Evolutionary conservation across 228 moss, liverwort and hornwort genomes (phyloP).

Genomic region (Sphagnum magellanicum): DNA sequence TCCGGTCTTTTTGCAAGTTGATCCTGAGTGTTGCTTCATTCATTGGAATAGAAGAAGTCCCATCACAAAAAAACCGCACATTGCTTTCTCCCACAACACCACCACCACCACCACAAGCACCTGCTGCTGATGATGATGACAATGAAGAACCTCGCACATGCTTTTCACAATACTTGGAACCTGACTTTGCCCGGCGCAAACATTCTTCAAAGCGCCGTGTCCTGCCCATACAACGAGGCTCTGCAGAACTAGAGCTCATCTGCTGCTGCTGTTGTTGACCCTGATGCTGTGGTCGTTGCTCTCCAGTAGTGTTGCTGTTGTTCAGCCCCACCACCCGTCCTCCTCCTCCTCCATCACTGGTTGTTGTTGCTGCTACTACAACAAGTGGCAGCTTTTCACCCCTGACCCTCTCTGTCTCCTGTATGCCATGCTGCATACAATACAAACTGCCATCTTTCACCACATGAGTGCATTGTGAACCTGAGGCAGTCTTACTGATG

Average conservation of each 20-base stretch:
- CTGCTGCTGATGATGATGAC: slow-evolving; percentile 1
- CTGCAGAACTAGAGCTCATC: no score
- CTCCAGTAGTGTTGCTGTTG: no score
- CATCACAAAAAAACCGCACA: slow-evolving; percentile 10
- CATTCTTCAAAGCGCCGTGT: slow-evolving; percentile 64
- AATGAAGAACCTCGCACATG: slow-evolving; percentile 12
- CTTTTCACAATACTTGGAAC: slow-evolving; percentile 55
- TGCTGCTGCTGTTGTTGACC: no score
- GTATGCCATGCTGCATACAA: slow-evolving; percentile 44
- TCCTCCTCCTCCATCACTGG: no score
- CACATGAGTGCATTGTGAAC: slow-evolving; percentile 52
- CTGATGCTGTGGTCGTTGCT: no score
- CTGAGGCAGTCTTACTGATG: slow-evolving; percentile 69
- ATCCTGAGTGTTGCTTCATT: slow-evolving; percentile 27
- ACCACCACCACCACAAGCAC: slow-evolving; percentile 22
- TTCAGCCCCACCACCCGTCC: no score
- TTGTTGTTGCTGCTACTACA: no score
- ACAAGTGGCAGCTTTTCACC: slow-evolving; percentile 12
- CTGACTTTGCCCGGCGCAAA: slow-evolving; percentile 48
- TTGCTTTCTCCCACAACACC: slow-evolving; percentile 11
- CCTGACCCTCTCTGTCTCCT: slow-evolving; percentile 24
- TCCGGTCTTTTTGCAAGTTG: slow-evolving; percentile 34
- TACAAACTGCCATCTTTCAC: slow-evolving; percentile 47
- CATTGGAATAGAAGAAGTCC: slow-evolving; percentile 9
- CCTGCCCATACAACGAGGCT: slow-evolving; percentile 37